These are phyloP conservation scores for Yarrowia phangngaensis DNA, from an alignment of 805 yeast genomes.

Conservation along the genomic window DNA sequence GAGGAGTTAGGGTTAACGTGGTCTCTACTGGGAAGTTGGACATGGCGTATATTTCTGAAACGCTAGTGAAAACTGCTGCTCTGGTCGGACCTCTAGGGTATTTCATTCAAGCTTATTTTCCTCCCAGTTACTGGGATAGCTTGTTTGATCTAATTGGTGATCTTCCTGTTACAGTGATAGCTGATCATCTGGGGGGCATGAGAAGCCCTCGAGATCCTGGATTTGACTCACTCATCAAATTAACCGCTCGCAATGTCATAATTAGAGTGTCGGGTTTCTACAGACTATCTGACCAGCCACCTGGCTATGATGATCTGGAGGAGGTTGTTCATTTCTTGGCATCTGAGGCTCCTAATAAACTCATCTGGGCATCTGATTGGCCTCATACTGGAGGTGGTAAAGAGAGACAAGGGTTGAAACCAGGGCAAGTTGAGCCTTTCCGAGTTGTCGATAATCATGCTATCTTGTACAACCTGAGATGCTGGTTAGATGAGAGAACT, in stretches of 20 bases:
- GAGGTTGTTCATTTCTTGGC: conserved; percentile 16
- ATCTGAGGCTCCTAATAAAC: conserved; percentile 14
- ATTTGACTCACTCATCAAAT: conserved; percentile 13
- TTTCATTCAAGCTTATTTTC: conserved; percentile 23
- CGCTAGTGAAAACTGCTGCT: neutral
- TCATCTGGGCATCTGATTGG: conserved; percentile 23
- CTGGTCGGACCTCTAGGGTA: conserved; percentile 17
- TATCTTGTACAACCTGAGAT: conserved; percentile 2
- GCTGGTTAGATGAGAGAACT: conserved; percentile 13
- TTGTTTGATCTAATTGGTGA: conserved; percentile 19
- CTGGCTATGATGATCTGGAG: conserved; percentile 14
- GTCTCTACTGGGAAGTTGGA: conserved; percentile 19
- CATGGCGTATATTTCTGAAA: neutral
- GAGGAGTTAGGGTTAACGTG: conserved; percentile 23
- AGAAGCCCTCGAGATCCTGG: conserved; percentile 1
- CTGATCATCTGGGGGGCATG: conserved; percentile 25
- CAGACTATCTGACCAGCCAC: conserved; percentile 15
- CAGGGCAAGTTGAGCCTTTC: conserved; percentile 12
- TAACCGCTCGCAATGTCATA: conserved; percentile 6
- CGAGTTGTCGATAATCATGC: conserved; percentile 9
- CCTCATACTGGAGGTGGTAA: conserved; percentile 24
- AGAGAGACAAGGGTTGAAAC: neutral
- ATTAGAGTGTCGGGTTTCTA: conserved; percentile 19
- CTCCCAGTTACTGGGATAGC: conserved; percentile 18
- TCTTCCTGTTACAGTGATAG: conserved; percentile 14